Percentiles rank a stretch among this genome's conserved stretches.
phyloP scores from a whole-genome alignment of 345 rosid genomes.

The Populus nigra region DNA sequence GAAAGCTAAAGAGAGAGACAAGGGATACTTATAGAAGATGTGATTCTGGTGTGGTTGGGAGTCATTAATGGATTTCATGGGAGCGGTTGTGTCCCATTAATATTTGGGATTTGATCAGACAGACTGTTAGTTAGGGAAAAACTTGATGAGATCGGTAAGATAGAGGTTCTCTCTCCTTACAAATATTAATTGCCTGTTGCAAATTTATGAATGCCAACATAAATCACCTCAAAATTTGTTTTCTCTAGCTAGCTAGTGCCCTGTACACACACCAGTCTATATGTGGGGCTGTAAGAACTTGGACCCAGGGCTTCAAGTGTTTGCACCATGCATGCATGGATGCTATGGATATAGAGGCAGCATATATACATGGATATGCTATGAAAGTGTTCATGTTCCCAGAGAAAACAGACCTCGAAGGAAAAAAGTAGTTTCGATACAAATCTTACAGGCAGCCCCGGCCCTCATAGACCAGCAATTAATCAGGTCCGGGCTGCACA shows the following conservation, averaged over 20 bases:
- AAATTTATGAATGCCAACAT: background rate
- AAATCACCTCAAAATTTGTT: background rate
- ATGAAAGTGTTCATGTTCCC: too few species aligned
- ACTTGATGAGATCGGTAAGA: background rate
- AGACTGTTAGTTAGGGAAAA: background rate
- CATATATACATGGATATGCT: too few species aligned
- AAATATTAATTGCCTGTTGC: background rate
- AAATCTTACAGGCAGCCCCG: too few species aligned
- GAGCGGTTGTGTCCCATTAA: slow-evolving; percentile 51
- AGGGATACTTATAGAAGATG: slow-evolving; percentile 16
- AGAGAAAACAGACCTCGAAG: too few species aligned
- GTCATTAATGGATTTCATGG: slow-evolving; percentile 50
- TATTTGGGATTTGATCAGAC: background rate
- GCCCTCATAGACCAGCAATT: too few species aligned
- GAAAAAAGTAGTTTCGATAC: too few species aligned
- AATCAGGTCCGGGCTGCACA: too few species aligned
- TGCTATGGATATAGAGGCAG: too few species aligned
- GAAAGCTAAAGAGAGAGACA: background rate
- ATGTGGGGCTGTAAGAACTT: background rate
- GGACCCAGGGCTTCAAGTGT: background rate
- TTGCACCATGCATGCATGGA: background rate
- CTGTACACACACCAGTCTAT: background rate
- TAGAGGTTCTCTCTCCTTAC: background rate
- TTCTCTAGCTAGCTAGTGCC: background rate
- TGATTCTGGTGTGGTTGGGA: slow-evolving; percentile 36